Base-by-base conservation (phyloP, 805 yeast genomes). In the Ogataea kodamae region DNA sequence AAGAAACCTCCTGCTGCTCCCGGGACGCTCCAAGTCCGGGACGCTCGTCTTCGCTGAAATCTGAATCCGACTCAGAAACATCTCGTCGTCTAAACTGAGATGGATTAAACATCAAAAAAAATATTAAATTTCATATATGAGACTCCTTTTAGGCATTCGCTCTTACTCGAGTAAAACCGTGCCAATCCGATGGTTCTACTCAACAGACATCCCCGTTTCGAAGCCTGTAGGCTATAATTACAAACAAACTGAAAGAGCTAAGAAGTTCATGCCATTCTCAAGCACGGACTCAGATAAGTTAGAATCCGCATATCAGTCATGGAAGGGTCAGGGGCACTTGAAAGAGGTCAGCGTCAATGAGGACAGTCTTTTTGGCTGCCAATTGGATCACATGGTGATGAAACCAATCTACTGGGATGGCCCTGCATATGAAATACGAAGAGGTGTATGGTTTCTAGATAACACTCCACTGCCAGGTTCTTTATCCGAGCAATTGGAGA, bases 321-420 rank as follows among this genome's bases (percentile, higher is more conserved):
- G 43, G 42, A 36, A 31, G n/a, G 8, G 13, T 5, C 12, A 18
- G 11, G 19, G 21, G 5, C 12, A 24, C 8, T 17, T 21, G 9
- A 33, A 10, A 9, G 16, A 6, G 5, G 72, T 82, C 3, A 71
- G 72, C 1, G 97, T 90, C 1, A 80, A 80, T 51, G 95, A 86
- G 49, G 97, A 89, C 52, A 72, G 74, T 15, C 62, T 90, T 16
- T 84, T 83, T 49, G 75, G 77, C 48, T 96, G 87, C 5, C 76
- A 86, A 49, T 40, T 90, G 13, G 42, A 52, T 1, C 57, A 61
- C 5, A 68, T 77, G 57, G 68, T 67, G 30, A 55, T 89, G 48
- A 45, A 60, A 3, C 94, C 97, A 0, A 71, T 79, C 0, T 90
- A 78, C 54, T 90, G 97, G 97, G 78, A 76, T 6, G 97, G 97